Evolutionary conservation across 1,284 basidiomycete genomes (phyloP), one percentile per base, ranked within the genome.

Genomic region (Malassezia obtusa): DNA sequence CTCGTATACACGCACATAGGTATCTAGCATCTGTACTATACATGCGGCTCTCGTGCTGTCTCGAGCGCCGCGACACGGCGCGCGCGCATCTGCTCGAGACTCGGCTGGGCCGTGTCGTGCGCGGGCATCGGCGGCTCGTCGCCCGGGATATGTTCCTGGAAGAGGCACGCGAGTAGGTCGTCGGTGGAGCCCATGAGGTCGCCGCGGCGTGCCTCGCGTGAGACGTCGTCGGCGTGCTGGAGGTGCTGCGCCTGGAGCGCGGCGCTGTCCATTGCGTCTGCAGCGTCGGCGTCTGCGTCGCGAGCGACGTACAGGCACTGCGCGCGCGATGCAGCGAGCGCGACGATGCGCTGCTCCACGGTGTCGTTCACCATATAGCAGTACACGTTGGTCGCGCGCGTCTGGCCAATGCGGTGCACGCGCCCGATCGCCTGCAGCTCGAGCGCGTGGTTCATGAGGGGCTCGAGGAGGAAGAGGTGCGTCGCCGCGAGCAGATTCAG

Each of bases 381-480:
- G 50, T 54, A 71, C 9, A 71, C 59, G 32, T 55, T 30, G 8
- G 68, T 70, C 25, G 58, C 53, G 14, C 58, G 57, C 7, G 63
- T 69, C 50, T 69, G 67, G 0, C 70, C 70, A 35, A 72, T 72
- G 10, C 70, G 61, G 47, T 67, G 64, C 4, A 72, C 60, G 24
- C 70, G 58, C 2, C 68, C 67, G 10, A 72, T 63, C 12, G 68
- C 67, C 50, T 72, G 70, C 32, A 69, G 49, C 50, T 72, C 70
- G 7, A 61, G 25, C 9, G 58, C 64, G 33, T 65, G 59, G 35
- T 72, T 69, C 33, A 71, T 58, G 36, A 72, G 28, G 14, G 70
- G 70, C 52, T 71, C 70, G 15, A 72, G 53, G 24, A 72, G 58
- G 52, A 68, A 61, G 19, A 72, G 54, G 46, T 64, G 57, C 41